Conservation (phyloP, 2,329 filamentous ascomycete species). For the Trichoderma breve region DNA sequence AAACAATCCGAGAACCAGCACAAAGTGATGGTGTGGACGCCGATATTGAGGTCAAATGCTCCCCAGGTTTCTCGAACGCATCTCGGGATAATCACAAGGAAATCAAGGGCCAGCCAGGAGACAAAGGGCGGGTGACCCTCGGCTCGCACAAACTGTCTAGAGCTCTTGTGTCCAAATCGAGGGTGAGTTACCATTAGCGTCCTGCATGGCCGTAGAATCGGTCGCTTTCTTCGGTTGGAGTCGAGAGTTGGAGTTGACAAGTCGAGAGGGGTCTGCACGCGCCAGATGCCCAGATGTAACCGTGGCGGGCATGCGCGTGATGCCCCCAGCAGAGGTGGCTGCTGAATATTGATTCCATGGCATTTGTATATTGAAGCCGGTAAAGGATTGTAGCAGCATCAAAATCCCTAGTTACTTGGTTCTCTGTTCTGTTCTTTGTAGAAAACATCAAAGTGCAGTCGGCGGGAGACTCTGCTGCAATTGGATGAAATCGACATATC, state of each 20-base stretch:
- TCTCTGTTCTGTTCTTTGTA: neutral
- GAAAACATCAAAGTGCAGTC: no score
- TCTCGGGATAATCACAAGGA: conserved; percentile 3
- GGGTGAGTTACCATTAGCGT: neutral
- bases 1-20: neutral
- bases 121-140: conserved; percentile 5
- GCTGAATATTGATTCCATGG: neutral
- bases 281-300: neutral
- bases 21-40: neutral
- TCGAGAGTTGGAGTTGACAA: neutral
- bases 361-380: neutral
- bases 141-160: neutral
- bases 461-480: no score
- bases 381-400: neutral
- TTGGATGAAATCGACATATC: neutral
- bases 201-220: neutral
- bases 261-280: neutral
- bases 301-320: neutral
- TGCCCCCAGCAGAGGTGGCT: neutral
- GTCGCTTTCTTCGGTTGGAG: neutral
- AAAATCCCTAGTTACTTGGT: neutral
- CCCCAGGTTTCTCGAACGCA: neutral
- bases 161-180: neutral
- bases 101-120: neutral
- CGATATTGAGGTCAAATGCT: neutral